phyloP scores from a whole-genome alignment of 2,329 filamentous ascomycete genomes.

The Neocucurbitaria cava region DNA sequence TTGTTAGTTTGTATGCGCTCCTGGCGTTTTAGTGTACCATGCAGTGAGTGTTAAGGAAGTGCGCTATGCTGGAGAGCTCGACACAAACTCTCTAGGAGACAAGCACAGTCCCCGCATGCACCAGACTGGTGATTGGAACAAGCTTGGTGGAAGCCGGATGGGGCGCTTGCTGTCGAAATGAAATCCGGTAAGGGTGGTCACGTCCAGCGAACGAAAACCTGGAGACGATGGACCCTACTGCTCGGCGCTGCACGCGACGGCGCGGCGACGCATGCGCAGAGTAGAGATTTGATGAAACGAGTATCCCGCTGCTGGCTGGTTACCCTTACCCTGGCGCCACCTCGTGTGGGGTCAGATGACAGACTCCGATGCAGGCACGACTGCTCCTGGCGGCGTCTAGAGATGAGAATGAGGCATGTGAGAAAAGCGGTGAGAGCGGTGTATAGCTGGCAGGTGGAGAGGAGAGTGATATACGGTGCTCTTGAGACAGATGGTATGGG shows the following conservation, averaged over 20 bases:
- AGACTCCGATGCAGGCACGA: slow-evolving; percentile 18
- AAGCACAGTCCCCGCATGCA: slow-evolving; percentile 34
- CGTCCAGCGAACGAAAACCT: slow-evolving; percentile 27
- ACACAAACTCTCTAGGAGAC: slow-evolving; percentile 25
- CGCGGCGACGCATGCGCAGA: slow-evolving; percentile 20
- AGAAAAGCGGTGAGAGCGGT: slow-evolving; percentile 36
- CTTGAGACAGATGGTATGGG: not conserved
- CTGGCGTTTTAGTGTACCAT: not conserved
- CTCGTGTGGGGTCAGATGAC: slow-evolving; percentile 42
- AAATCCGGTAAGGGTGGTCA: slow-evolving; percentile 18
- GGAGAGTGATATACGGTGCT: not conserved
- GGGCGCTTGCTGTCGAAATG: slow-evolving; percentile 37
- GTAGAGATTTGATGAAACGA: slow-evolving; percentile 23
- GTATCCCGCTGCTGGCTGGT: slow-evolving; percentile 20
- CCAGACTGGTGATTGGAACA: slow-evolving; percentile 17
- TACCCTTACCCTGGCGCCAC: slow-evolving; percentile 15
- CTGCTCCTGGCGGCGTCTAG: slow-evolving; percentile 7
- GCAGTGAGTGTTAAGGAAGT: slow-evolving; percentile 17
- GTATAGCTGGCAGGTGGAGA: slow-evolving; percentile 5
- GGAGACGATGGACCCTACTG: slow-evolving; percentile 17
- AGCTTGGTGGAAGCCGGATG: slow-evolving; percentile 38
- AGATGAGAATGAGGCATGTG: slow-evolving; percentile 7
- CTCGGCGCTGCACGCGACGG: slow-evolving; percentile 30
- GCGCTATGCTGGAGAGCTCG: slow-evolving; percentile 7
- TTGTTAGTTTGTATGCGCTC: not conserved